Conservation (phyloP, 139 green algal genomes). For the Coelastrella sp. region DNA sequence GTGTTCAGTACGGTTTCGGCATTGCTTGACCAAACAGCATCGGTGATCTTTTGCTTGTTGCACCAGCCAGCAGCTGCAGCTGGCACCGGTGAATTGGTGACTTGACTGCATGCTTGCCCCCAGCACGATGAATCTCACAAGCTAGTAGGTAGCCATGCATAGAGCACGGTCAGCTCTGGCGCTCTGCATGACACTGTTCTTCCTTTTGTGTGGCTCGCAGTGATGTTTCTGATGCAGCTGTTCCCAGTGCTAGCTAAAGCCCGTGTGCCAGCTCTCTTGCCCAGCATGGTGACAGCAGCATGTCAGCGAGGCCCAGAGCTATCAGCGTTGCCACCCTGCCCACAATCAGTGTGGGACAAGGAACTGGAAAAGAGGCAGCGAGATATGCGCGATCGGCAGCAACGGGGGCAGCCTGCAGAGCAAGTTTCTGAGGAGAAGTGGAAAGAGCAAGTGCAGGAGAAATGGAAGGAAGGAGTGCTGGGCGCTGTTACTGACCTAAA, state of each 20-base stretch:
- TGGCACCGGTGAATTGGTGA: too few relatives aligned
- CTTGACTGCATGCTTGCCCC: too few relatives aligned
- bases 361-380: slow-evolving; percentile 29
- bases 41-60: too few relatives aligned
- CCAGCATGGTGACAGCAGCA: slow-evolving; percentile 72
- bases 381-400: not conserved
- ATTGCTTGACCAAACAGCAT: too few relatives aligned
- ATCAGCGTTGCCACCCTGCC: slow-evolving; percentile 32
- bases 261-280: slow-evolving; percentile 66
- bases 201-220: not conserved
- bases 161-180: too few relatives aligned
- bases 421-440: slow-evolving; percentile 19
- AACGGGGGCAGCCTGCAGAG: not conserved
- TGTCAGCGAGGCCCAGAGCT: slow-evolving; percentile 56
- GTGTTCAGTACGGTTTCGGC: too few relatives aligned
- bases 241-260: slow-evolving; percentile 62
- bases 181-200: not conserved
- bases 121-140: too few relatives aligned
- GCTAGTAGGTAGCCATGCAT: not conserved
- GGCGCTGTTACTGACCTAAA: slow-evolving; percentile 78
- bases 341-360: slow-evolving; percentile 48
- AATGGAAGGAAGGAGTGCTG: slow-evolving; percentile 15
- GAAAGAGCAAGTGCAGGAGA: slow-evolving; percentile 16
- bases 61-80: too few relatives aligned
- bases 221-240: slow-evolving; percentile 77